A percentile compares a stretch with the other conserved stretches of the same genome.
phyloP scores from a whole-genome alignment of 2,329 filamentous ascomycete genomes.

The Fusarium sp. region DNA sequence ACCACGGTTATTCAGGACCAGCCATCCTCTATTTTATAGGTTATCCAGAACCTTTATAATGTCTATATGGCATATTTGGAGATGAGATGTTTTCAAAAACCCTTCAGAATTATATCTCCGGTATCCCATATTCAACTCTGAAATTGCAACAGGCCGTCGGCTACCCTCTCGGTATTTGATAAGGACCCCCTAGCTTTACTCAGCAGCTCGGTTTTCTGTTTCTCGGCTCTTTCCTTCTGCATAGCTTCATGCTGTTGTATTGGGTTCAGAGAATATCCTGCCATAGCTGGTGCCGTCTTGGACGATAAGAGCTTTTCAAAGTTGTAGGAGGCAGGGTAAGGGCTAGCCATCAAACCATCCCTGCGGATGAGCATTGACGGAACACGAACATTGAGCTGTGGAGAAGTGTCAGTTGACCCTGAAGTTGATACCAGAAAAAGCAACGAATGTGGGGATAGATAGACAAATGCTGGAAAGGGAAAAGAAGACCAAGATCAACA shows the following conservation, averaged over 20 bases:
- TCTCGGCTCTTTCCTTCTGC: conserved; percentile 56
- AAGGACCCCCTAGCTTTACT: conserved; percentile 51
- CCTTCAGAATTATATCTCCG: background rate
- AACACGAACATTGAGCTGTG: conserved; percentile 64
- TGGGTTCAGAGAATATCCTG: conserved; percentile 53
- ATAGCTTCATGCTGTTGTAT: conserved; percentile 59
- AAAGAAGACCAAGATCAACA: background rate
- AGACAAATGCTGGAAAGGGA: background rate
- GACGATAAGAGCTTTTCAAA: conserved; percentile 58
- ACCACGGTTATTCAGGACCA: background rate
- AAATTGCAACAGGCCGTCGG: conserved; percentile 50
- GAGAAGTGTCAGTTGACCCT: conserved; percentile 12
- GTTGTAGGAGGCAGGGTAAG: conserved; percentile 53
- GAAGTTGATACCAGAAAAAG: conserved; percentile 24
- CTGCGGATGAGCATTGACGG: conserved; percentile 70
- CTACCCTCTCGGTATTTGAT: conserved; percentile 50
- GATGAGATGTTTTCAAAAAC: background rate
- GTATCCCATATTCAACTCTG: background rate
- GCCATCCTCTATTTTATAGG: background rate
- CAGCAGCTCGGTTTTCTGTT: conserved; percentile 54
- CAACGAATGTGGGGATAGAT: background rate
- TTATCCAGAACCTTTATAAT: background rate
- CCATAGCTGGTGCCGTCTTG: conserved; percentile 46
- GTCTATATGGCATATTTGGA: background rate
- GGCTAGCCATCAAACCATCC: conserved; percentile 59